Conservation (phyloP, 768 basidiomycete species). For the Rhizopogon vulgaris region DNA sequence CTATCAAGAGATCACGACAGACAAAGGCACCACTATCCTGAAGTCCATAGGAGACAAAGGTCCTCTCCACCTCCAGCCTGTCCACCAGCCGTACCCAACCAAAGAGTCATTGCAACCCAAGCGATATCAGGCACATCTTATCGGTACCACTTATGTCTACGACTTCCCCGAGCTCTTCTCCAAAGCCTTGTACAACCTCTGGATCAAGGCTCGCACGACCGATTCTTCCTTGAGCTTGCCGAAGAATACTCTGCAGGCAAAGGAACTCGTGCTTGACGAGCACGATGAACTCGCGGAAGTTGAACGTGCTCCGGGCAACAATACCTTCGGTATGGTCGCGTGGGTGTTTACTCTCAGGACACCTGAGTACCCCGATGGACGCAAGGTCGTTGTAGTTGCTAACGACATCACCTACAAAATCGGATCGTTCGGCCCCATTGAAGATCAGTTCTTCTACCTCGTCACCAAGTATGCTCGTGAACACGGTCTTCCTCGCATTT, state of each 20-base stretch:
- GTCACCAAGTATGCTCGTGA: constrained; percentile 90
- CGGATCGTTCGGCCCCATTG: constrained; percentile 92
- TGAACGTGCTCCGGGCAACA: constrained; percentile 88
- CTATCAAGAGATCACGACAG: constrained; percentile 96
- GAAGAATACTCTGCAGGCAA: constrained; percentile 72
- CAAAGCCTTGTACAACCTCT: constrained; percentile 91
- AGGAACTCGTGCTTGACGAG: constrained; percentile 92
- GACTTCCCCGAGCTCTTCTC: constrained; percentile 99
- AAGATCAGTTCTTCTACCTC: constrained; percentile 95
- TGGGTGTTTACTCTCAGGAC: constrained; percentile 93
- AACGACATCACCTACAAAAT: constrained; percentile 99
- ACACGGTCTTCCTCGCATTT: constrained; percentile 87
- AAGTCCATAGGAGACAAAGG: constrained; percentile 99
- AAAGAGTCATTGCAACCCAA: constrained; percentile 98
- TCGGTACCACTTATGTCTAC: constrained; percentile 98
- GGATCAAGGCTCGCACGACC: constrained; percentile 63
- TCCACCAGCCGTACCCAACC: constrained; percentile 88
- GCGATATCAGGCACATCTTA: constrained; percentile 96
- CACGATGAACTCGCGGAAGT: constrained; percentile 88
- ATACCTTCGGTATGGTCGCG: constrained; percentile 94
- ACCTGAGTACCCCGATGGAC: constrained; percentile 87
- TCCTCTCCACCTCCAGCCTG: constrained; percentile 92
- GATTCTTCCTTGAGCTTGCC: constrained; percentile 69
- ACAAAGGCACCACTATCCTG: constrained; percentile 90
- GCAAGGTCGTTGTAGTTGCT: constrained; percentile 83